A percentile compares a stretch with the other conserved stretches of the same genome.
Conservation (phyloP, 2,329 filamentous ascomycete species). For the Clarireedia monteithiana region DNA sequence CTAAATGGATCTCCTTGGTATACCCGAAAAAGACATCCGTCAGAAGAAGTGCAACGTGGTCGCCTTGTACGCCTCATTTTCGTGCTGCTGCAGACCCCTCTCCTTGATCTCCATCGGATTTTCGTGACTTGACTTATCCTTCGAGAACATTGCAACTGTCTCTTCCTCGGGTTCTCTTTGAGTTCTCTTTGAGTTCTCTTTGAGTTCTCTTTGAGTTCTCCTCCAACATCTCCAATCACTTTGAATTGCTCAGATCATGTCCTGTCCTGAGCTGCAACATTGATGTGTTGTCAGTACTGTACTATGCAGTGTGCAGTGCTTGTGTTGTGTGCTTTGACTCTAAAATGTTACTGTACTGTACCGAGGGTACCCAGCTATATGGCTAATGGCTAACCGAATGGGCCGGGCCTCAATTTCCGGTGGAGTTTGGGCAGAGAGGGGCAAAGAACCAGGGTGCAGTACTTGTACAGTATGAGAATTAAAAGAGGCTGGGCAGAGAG, state of each 20-base stretch:
- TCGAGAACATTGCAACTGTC: too few species aligned
- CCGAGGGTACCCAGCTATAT: not conserved
- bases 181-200: too few species aligned
- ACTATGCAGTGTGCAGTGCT: not conserved
- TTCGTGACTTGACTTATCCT: not conserved
- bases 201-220: too few species aligned
- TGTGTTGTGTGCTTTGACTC: too few species aligned
- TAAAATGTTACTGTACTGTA: not conserved
- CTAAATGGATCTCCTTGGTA: not conserved
- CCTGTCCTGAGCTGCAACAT: not conserved
- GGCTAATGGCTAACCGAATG: not conserved
- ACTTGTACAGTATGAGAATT: not conserved
- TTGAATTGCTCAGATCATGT: not conserved
- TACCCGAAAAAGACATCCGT: slow-evolving; percentile 13
- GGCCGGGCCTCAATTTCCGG: too few species aligned
- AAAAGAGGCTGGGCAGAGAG: not conserved
- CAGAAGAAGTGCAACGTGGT: slow-evolving; percentile 26
- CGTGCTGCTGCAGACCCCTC: not conserved
- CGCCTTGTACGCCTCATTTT: slow-evolving; percentile 23
- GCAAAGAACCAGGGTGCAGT: not conserved
- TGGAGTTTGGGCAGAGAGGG: not conserved
- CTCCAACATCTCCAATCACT: not conserved
- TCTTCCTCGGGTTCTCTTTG: not conserved
- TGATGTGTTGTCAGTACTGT: slow-evolving; percentile 8
- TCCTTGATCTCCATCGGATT: not conserved